These are phyloP conservation scores for Termitomyces sp. DNA, from an alignment of 768 basidiomycete genomes.

Conservation along the genomic window DNA sequence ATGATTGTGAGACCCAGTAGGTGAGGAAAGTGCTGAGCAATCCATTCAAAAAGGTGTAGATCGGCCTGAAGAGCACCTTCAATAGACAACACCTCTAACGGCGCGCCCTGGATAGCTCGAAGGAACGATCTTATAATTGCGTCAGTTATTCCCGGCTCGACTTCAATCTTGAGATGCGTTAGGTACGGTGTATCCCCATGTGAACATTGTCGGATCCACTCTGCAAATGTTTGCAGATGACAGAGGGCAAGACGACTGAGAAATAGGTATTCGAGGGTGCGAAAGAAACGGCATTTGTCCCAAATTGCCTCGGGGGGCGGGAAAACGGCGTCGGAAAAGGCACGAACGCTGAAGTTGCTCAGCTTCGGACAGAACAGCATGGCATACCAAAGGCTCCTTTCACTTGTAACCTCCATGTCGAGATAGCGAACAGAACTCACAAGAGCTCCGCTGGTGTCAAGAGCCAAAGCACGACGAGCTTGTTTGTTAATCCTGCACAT, in stretches of 20 bases:
- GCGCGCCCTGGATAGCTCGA: neutral
- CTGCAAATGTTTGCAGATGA: neutral
- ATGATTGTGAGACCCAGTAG: neutral
- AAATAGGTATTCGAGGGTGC: neutral
- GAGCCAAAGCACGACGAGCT: neutral
- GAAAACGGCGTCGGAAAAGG: too few species aligned
- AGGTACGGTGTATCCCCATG: neutral
- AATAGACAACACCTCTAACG: neutral
- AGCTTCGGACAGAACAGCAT: neutral
- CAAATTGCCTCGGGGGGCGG: conserved; percentile 5
- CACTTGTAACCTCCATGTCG: neutral
- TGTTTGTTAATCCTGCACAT: neutral
- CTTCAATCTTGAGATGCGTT: conserved; percentile 3
- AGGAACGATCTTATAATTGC: neutral
- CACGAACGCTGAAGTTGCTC: neutral
- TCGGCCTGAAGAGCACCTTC: conserved; percentile 3
- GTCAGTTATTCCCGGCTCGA: neutral
- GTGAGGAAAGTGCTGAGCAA: neutral
- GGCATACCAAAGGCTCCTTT: neutral
- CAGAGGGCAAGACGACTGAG: neutral
- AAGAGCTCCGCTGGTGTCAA: too few species aligned
- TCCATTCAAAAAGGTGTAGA: neutral
- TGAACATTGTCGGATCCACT: neutral
- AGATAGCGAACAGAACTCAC: neutral
- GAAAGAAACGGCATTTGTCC: neutral